Conservation (phyloP, 1,284 basidiomycete genomes). For the Ceratobasidium papillatum region DNA sequence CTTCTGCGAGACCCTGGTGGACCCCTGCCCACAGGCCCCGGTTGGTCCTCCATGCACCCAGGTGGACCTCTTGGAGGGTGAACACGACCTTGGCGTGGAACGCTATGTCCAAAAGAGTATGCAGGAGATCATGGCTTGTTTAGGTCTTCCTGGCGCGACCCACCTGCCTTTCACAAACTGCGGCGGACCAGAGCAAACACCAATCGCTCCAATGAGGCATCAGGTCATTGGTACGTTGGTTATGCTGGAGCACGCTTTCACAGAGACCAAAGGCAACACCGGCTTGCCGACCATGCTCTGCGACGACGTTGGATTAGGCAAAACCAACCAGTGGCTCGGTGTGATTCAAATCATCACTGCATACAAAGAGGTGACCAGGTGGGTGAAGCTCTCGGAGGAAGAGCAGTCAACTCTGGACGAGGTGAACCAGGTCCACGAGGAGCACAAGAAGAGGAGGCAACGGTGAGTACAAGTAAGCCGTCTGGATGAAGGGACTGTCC, state of each 20-base stretch:
- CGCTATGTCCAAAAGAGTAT: background rate
- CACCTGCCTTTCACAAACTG: background rate
- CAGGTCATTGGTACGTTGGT: slow-evolving; percentile 2
- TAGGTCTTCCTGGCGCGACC: background rate
- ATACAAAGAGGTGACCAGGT: background rate
- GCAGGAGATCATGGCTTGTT: background rate
- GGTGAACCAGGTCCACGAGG: background rate
- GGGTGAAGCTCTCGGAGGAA: background rate
- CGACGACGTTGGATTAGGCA: slow-evolving; percentile 11
- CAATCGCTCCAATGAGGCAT: background rate
- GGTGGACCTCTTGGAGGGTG: background rate
- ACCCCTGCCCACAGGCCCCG: background rate
- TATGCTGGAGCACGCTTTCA: slow-evolving; percentile 6
- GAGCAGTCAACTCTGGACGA: background rate
- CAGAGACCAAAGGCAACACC: background rate
- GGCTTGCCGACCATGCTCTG: background rate
- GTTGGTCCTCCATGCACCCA: background rate
- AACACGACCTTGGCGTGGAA: slow-evolving; percentile 1
- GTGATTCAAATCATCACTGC: background rate
- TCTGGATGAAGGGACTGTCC: background rate
- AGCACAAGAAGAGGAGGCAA: background rate
- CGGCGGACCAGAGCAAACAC: background rate
- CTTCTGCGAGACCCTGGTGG: background rate
- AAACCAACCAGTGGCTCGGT: background rate
- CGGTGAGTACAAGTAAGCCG: background rate